These are phyloP conservation scores for Globisporangium viniferum DNA, from an alignment of 352 stramenopile species.

Conservation along the genomic window DNA sequence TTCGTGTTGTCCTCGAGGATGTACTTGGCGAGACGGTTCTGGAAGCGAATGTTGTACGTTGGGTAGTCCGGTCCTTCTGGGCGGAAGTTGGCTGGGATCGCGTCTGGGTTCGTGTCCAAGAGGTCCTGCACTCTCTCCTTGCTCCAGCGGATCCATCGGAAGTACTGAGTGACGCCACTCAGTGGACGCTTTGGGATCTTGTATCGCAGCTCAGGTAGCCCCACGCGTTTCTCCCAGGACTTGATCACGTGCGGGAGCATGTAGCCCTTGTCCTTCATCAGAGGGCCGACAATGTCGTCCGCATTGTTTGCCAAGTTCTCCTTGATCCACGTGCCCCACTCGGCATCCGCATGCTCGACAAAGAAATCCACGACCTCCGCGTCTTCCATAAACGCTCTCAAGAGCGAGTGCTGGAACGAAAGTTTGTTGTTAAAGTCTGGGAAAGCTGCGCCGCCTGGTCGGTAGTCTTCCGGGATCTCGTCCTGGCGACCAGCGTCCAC, in stretches of 20 bases:
- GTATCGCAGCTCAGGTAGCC: conserved; percentile 40
- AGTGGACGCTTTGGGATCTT: conserved; percentile 45
- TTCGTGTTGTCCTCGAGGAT: conserved; percentile 47
- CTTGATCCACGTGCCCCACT: conserved; percentile 46
- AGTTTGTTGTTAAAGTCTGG: conserved; percentile 40
- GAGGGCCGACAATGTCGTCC: conserved; percentile 42
- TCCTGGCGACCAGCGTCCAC: conserved; percentile 14
- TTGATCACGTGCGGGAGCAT: conserved; percentile 69
- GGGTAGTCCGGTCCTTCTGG: conserved; percentile 48
- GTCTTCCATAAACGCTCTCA: conserved; percentile 55
- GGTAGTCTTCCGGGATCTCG: conserved; percentile 34
- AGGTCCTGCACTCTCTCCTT: conserved; percentile 63
- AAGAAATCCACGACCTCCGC: conserved; percentile 48
- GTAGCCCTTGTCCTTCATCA: conserved; percentile 51
- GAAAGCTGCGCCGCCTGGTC: conserved; percentile 34
- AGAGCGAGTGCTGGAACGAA: conserved; percentile 47
- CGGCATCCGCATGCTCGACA: conserved; percentile 44
- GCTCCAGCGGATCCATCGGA: conserved; percentile 62
- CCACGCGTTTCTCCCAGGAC: conserved; percentile 53
- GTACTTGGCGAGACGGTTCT: conserved; percentile 48
- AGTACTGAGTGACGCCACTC: conserved; percentile 61
- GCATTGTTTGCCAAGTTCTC: conserved; percentile 40
- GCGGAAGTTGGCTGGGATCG: conserved; percentile 31
- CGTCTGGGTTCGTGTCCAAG: conserved; percentile 29
- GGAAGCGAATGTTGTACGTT: conserved; percentile 53